Percentiles rank a stretch among this genome's conserved stretches.
Evolutionary conservation across 805 yeast genomes (phyloP).

Genomic region (Yamadazyma laniorum): DNA sequence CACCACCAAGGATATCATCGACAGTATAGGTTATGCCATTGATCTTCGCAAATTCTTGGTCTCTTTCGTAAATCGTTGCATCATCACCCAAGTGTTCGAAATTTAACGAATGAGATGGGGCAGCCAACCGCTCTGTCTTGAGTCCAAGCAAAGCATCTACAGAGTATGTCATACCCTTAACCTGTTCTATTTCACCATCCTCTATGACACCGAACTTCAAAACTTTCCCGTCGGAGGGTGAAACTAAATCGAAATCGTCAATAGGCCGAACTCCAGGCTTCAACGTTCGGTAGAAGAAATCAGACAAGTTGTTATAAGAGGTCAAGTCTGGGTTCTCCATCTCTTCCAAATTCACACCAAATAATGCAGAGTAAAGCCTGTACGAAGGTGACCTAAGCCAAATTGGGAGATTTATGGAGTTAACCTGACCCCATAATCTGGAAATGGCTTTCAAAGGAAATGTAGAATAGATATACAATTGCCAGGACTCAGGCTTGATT

Average conservation of each 20-base stretch:
- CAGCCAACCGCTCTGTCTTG: slow-evolving; percentile 46
- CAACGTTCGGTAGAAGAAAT: slow-evolving; percentile 84
- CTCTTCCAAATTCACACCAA: slow-evolving; percentile 88
- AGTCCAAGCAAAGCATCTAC: slow-evolving; percentile 84
- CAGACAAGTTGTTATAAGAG: slow-evolving; percentile 76
- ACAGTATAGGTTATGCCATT: slow-evolving; percentile 72
- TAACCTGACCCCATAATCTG: slow-evolving; percentile 91
- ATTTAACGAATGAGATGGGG: slow-evolving; percentile 50
- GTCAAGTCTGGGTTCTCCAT: slow-evolving; percentile 79
- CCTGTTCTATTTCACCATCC: slow-evolving; percentile 91
- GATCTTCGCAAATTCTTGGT: slow-evolving; percentile 72
- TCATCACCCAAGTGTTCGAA: slow-evolving; percentile 43
- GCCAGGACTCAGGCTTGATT: slow-evolving; percentile 79
- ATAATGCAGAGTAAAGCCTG: slow-evolving; percentile 69
- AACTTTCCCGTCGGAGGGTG: slow-evolving; percentile 93
- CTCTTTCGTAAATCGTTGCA: slow-evolving; percentile 46
- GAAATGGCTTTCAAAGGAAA: slow-evolving; percentile 89
- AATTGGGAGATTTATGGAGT: slow-evolving; percentile 76
- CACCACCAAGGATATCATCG: slow-evolving; percentile 69
- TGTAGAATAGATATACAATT: slow-evolving; percentile 82
- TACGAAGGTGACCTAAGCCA: slow-evolving; percentile 87
- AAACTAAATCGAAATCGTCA: slow-evolving; percentile 61
- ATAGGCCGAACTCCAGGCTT: slow-evolving; percentile 79
- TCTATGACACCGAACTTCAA: slow-evolving; percentile 78
- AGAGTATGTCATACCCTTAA: slow-evolving; percentile 92